Conservation (phyloP, 2,329 filamentous ascomycete species). For the Diaporthe australafricana region DNA sequence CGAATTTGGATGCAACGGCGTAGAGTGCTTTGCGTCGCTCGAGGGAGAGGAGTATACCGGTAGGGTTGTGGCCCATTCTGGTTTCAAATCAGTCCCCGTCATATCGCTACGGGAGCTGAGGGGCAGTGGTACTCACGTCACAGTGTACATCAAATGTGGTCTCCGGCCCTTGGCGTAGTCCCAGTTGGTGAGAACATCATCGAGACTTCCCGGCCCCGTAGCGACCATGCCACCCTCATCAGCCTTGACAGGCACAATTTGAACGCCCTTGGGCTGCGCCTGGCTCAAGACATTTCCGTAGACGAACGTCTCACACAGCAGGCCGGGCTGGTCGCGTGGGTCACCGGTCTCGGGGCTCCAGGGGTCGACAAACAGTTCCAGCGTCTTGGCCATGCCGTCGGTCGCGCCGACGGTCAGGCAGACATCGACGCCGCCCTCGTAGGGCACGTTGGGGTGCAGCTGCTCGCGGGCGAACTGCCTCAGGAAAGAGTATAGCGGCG, state of each 20-base stretch:
- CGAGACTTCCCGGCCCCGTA: slow-evolving; percentile 77
- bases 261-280: slow-evolving; percentile 75
- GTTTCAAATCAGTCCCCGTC: neutral
- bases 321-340: slow-evolving; percentile 75
- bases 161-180: slow-evolving; percentile 78
- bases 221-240: slow-evolving; percentile 86
- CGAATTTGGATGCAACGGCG: slow-evolving; percentile 82
- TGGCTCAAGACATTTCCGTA: slow-evolving; percentile 83
- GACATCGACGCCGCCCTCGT: slow-evolving; percentile 80
- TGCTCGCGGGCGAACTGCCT: slow-evolving; percentile 81
- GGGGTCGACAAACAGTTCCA: slow-evolving; percentile 80
- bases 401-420: slow-evolving; percentile 85
- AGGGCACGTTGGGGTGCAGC: slow-evolving; percentile 85
- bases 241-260: slow-evolving; percentile 78
- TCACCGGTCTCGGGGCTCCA: slow-evolving; percentile 79
- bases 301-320: slow-evolving; percentile 83
- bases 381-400: slow-evolving; percentile 83
- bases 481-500: slow-evolving; percentile 81
- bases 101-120: neutral
- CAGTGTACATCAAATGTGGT: slow-evolving; percentile 89
- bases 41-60: slow-evolving; percentile 79
- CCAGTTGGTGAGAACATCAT: slow-evolving; percentile 86
- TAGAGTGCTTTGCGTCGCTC: slow-evolving; percentile 84
- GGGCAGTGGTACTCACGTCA: slow-evolving; percentile 72
- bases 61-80: slow-evolving; percentile 86